phyloP scores from a whole-genome alignment of 768 basidiomycete genomes.

The Boletus rubropictus region DNA sequence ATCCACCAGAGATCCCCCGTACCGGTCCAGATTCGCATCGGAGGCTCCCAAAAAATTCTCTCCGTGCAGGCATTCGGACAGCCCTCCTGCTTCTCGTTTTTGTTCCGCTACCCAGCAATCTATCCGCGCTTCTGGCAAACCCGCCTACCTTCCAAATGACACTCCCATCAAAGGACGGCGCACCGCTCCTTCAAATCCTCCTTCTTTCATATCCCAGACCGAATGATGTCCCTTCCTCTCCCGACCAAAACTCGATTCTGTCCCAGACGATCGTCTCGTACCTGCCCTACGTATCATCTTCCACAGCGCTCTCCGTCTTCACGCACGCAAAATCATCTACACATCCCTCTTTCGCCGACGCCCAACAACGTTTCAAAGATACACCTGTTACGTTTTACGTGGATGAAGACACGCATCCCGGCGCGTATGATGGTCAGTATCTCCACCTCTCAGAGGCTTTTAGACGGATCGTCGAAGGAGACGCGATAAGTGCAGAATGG shows the following conservation, averaged over 20 bases:
- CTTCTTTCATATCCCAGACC: constrained; percentile 38
- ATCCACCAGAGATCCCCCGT: neutral
- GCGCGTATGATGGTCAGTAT: constrained; percentile 30
- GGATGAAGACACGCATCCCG: constrained; percentile 29
- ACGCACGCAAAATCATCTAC: constrained; percentile 27
- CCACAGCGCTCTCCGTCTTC: constrained; percentile 34
- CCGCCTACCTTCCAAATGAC: constrained; percentile 2
- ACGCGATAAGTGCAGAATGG: constrained; percentile 31
- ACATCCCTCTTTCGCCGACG: constrained; percentile 31
- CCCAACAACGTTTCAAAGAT: constrained; percentile 23
- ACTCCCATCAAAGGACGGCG: constrained; percentile 15
- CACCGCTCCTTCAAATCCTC: constrained; percentile 36
- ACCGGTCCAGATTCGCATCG: neutral
- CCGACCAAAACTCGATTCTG: constrained; percentile 24
- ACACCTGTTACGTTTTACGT: constrained; percentile 18
- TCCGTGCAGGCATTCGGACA: constrained; percentile 14
- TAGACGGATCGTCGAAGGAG: constrained; percentile 28
- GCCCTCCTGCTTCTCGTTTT: constrained; percentile 18
- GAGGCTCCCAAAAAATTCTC: constrained; percentile 1
- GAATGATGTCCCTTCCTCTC: constrained; percentile 22
- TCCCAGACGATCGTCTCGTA: constrained; percentile 35
- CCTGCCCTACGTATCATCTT: constrained; percentile 29
- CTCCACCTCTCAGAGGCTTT: constrained; percentile 40
- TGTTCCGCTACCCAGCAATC: constrained; percentile 2
- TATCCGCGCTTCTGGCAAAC: constrained; percentile 2